Evolutionary conservation across 129 eudicot genomes (phyloP), one percentile per base, ranked within the genome.

Genomic region (Solidago caesia): DNA sequence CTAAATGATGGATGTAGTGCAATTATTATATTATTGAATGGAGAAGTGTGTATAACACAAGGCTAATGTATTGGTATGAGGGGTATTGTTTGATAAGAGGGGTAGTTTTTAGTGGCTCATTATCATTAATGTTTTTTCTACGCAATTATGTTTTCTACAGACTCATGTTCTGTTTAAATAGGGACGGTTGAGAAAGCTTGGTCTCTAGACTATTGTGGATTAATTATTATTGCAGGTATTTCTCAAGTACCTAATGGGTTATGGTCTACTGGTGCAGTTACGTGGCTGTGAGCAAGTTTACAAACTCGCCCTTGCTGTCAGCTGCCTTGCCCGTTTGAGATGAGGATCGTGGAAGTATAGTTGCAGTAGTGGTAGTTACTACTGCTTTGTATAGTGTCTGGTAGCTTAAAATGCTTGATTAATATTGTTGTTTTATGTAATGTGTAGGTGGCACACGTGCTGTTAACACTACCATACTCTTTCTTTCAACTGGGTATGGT

Each of bases 321-420:
- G 98, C 97, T 62, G 98, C 97, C 42, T 76, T 90, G 79, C 98
- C 98, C 0, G 98, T 94, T 5, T 83, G 88, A 86, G 93, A 90
- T 14, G 73, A 91, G 14, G 71, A 89, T 57, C 75, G 80, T 44
- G 83, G 80, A 66, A 84, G 84, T 77, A 94, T 94, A 82, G 89
- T 94, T 73, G 98, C 97, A 4, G 98, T 94, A 63, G 97, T 94
- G 57, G 98, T 97, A 41, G 98, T 88, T 29, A 90, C 97, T 0
- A 94, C 96, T 0, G 89, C 98, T 2, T 82, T 94, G 46, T 90
- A 90, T 73, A 88, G 98, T 52, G 98, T 94, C 0, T 97, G 98
- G 3, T 92, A 87, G 73, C 73, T 94, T 76, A 94, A 21, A 21
- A 21, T 21, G 21, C 21, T 21, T 21, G 21, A 21, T 21, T 21